Percentiles rank a stretch among this genome's conserved stretches.
These are phyloP conservation scores for Rhodotorula sp. DNA, from an alignment of 1,284 basidiomycete genomes.

Conservation along the genomic window DNA sequence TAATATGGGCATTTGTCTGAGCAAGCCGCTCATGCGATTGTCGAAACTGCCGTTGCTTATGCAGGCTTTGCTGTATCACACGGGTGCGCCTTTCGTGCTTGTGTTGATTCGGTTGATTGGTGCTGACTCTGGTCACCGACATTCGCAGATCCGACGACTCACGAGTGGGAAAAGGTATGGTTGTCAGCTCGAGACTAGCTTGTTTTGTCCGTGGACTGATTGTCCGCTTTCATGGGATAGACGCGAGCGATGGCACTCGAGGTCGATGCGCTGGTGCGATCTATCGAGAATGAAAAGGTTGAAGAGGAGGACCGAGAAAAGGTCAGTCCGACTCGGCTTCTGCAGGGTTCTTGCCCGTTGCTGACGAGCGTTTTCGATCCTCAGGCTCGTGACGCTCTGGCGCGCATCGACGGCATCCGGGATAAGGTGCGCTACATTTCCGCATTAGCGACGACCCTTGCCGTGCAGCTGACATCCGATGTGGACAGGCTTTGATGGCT, in stretches of 20 bases:
- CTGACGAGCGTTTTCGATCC: neutral
- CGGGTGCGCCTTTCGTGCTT: conserved; percentile 7
- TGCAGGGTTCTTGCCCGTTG: neutral
- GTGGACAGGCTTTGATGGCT: conserved; percentile 61
- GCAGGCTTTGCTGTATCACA: conserved; percentile 55
- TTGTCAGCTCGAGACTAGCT: no score
- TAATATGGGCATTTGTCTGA: conserved; percentile 86
- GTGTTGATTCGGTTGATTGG: accelerated
- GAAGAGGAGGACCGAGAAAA: conserved; percentile 91
- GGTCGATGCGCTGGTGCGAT: conserved; percentile 89
- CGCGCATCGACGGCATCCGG: conserved; percentile 89
- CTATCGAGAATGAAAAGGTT: conserved; percentile 96
- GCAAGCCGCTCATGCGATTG: conserved; percentile 93
- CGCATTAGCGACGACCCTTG: neutral
- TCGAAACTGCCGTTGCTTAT: conserved; percentile 96
- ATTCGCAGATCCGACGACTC: conserved; percentile 90
- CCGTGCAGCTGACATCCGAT: neutral
- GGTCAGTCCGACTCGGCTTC: conserved; percentile 53
- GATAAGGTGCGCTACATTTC: conserved; percentile 58
- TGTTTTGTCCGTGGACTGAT: neutral
- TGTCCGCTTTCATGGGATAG: neutral
- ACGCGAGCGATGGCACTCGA: conserved; percentile 88
- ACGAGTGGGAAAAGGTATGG: conserved; percentile 78
- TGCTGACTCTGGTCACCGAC: neutral
- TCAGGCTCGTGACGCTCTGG: conserved; percentile 73